Evolutionary conservation across 2,329 filamentous ascomycete species (phyloP).

Genomic region (Immersiporthe knoxdaviesiana): DNA sequence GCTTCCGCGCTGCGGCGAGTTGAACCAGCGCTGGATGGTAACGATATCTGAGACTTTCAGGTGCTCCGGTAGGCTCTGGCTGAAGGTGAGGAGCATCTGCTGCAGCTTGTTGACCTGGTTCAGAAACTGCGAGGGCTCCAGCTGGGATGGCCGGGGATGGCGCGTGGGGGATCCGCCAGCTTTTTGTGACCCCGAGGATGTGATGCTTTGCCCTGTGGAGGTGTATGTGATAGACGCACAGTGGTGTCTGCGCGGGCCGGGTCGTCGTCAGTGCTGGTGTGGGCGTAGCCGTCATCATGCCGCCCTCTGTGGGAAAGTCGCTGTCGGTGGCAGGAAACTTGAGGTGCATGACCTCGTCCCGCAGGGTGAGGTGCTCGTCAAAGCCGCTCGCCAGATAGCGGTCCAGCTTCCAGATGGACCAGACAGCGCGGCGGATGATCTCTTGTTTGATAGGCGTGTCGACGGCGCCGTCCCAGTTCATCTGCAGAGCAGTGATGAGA

Average conservation of each 20-base stretch:
- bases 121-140: conserved; percentile 45
- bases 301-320: conserved; percentile 36
- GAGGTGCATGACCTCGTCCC: conserved; percentile 44
- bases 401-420: conserved; percentile 45
- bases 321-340: conserved; percentile 42
- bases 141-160: conserved; percentile 31
- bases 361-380: conserved; percentile 45
- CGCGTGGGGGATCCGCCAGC: conserved; percentile 24
- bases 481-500: conserved; percentile 43
- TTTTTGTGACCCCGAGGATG: conserved; percentile 37
- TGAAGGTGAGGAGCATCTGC: conserved; percentile 42
- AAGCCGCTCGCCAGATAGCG: conserved; percentile 45
- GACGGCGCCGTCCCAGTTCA: conserved; percentile 44
- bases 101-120: conserved; percentile 43
- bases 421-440: conserved; percentile 42
- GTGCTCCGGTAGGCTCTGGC: conserved; percentile 41
- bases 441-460: conserved; percentile 43
- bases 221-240: conserved; percentile 43
- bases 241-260: background rate
- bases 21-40: conserved; percentile 40
- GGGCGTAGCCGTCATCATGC: background rate
- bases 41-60: conserved; percentile 40
- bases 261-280: background rate
- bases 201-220: conserved; percentile 43
- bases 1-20: conserved; percentile 38